Evolutionary conservation across 1,284 basidiomycete species (phyloP).

Genomic region (Cerioporus squamosus): DNA sequence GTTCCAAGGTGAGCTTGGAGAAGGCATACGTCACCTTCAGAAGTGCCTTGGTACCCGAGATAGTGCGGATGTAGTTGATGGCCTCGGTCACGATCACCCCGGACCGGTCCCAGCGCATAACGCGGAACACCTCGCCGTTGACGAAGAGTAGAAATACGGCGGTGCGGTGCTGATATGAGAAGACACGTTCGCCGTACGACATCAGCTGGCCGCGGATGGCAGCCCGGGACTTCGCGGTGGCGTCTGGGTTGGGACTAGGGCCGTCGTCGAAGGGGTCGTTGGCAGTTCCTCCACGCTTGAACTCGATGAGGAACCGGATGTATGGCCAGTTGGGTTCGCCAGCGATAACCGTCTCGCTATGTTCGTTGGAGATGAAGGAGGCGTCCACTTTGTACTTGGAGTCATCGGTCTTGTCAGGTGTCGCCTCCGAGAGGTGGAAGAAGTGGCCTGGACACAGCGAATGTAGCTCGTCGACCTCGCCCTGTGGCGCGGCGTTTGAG

Average conservation of each 20-base stretch:
- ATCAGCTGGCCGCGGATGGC: not conserved
- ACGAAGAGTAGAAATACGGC: not conserved
- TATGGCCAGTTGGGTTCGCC: not conserved
- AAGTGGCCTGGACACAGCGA: too few species aligned
- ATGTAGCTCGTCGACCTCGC: too few species aligned
- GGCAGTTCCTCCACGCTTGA: not conserved
- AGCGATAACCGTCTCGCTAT: not conserved
- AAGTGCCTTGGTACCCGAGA: constrained; percentile 3
- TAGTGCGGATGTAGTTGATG: not conserved
- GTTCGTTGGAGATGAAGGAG: not conserved
- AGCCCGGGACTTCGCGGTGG: not conserved
- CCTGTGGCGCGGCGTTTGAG: too few species aligned
- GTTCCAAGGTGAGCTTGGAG: not conserved
- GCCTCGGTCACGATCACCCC: not conserved
- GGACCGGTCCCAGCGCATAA: not conserved
- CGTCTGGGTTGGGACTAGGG: not conserved
- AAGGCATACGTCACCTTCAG: constrained; percentile 19
- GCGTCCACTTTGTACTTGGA: not conserved
- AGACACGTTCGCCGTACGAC: not conserved
- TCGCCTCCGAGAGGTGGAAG: too few species aligned
- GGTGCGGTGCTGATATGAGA: constrained; percentile 1
- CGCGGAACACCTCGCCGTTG: not conserved
- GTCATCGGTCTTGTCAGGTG: too few species aligned
- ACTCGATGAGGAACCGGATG: not conserved
- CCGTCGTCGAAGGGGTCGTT: constrained; percentile 1